Conservation (phyloP, 352 stramenopile species). For the Globisporangium parvum region DNA sequence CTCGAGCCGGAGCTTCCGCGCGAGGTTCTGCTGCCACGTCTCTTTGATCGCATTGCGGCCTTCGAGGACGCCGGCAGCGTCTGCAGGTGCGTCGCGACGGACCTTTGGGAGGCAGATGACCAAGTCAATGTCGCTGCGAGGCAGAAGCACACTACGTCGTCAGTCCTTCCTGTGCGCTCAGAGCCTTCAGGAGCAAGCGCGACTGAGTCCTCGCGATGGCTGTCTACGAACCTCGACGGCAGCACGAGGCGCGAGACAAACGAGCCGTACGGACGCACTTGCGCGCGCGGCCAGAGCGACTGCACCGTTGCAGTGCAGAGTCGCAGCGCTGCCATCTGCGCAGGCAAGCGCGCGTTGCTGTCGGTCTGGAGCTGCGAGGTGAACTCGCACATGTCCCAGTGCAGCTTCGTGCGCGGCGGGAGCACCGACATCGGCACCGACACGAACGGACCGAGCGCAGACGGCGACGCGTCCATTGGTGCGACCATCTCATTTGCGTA, state of each 20-base stretch:
- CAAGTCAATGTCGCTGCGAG: constrained; percentile 91
- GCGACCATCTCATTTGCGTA: constrained; percentile 33
- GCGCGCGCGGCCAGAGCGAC: constrained; percentile 91
- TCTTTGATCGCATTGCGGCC: constrained; percentile 98
- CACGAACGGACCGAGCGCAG: constrained; percentile 68
- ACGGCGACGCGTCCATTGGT: constrained; percentile 28
- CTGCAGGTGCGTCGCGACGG: constrained; percentile 90
- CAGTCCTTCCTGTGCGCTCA: not conserved
- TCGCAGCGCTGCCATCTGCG: constrained; percentile 69
- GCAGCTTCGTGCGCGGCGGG: constrained; percentile 76
- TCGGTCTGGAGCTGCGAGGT: constrained; percentile 72
- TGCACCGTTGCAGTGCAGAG: constrained; percentile 80
- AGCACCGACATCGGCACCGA: constrained; percentile 81
- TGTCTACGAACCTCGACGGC: constrained; percentile 70
- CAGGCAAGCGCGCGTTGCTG: constrained; percentile 54
- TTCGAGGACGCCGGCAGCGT: constrained; percentile 94
- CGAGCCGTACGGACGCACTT: constrained; percentile 96
- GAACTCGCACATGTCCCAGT: constrained; percentile 87
- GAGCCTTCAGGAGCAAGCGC: not conserved
- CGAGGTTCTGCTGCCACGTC: constrained; percentile 96
- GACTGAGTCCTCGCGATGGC: not conserved
- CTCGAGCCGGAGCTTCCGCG: constrained; percentile 91
- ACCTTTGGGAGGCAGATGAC: constrained; percentile 98
- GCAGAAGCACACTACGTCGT: not conserved
- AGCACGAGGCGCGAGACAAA: constrained; percentile 94